phyloP scores from a whole-genome alignment of 1,284 basidiomycete genomes.

The Naganishia liquefaciens region DNA sequence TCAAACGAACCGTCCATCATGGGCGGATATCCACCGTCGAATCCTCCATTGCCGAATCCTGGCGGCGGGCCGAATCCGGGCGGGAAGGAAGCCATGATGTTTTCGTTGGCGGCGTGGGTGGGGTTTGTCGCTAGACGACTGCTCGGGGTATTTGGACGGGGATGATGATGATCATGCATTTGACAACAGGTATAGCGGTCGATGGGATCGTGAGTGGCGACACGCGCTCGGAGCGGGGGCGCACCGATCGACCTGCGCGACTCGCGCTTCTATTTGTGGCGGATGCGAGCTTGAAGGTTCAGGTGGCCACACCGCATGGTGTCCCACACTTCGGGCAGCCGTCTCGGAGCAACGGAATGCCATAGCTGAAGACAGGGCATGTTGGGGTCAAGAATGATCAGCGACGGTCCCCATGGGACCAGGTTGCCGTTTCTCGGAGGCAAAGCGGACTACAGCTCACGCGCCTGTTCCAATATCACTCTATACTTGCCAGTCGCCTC shows the following conservation, averaged over 20 bases:
- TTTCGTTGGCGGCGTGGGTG: neutral
- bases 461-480: too few relatives aligned
- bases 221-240: neutral
- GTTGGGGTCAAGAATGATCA: too few relatives aligned
- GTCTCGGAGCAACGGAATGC: too few relatives aligned
- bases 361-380: too few relatives aligned
- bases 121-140: neutral
- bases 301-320: too few relatives aligned
- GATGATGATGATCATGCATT: neutral
- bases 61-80: conserved; percentile 51
- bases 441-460: too few relatives aligned
- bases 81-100: conserved; percentile 48
- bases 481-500: too few relatives aligned
- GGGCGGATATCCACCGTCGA: neutral
- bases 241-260: neutral
- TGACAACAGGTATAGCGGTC: conserved; percentile 1
- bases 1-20: neutral
- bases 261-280: too few relatives aligned
- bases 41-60: conserved; percentile 42
- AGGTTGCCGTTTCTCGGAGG: too few relatives aligned
- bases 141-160: neutral
- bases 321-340: too few relatives aligned
- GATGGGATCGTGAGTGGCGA: neutral
- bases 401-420: too few relatives aligned
- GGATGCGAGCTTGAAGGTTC: too few relatives aligned